Evolutionary conservation across 2,329 filamentous ascomycete genomes (phyloP), one percentile per base, ranked within the genome.

Genomic region (Gaeumannomyces sp.): DNA sequence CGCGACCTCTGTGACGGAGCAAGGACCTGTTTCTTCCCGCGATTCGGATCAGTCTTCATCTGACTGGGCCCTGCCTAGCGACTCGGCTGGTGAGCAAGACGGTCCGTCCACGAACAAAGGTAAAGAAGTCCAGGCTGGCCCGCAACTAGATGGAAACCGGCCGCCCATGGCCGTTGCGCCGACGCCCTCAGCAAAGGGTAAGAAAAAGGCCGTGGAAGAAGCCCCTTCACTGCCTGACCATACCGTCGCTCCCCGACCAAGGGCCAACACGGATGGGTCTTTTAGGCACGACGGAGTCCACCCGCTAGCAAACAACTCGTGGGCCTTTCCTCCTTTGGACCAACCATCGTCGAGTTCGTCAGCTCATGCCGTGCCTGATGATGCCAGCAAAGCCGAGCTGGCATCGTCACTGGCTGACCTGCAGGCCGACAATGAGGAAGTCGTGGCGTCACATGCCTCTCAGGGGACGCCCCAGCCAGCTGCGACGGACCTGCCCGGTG

Each of bases 221-320:
- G 29, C 64, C 29, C 59, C 61, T 22, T 28, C 35, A 50, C 5
- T 19, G 22, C 25, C 13, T n/a, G 31, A 19, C 16, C 3, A 63
- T 53, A 60, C 2, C 8, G 45, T 53, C 45, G 45, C 61, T 7
- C 64, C 71, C 25, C 76, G 85, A 53, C 83, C 82, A 25, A 78
- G 86, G 59, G 79, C 86, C 33, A 77, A 80, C 62, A 88, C 86
- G 0, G 86, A 88, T 69, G 85, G 85, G 0, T 83, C 83, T 4
- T 77, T 76, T 59, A 71, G 73, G 7, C 76, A 75, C 4, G 74
- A 78, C 11, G 73, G 74, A 2, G 75, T 81, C 64, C 82, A 85
- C 62, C 81, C 83, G 0, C 72, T 88, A 22, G 85, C 80, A 1
- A 85, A 85, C 71, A 87, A 87, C 67, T 88, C 76, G 68, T 89